A percentile compares a stretch with the other conserved stretches of the same genome.
Evolutionary conservation across 1,139 yeast species (phyloP).

Genomic region (Dujonia santamariae): DNA sequence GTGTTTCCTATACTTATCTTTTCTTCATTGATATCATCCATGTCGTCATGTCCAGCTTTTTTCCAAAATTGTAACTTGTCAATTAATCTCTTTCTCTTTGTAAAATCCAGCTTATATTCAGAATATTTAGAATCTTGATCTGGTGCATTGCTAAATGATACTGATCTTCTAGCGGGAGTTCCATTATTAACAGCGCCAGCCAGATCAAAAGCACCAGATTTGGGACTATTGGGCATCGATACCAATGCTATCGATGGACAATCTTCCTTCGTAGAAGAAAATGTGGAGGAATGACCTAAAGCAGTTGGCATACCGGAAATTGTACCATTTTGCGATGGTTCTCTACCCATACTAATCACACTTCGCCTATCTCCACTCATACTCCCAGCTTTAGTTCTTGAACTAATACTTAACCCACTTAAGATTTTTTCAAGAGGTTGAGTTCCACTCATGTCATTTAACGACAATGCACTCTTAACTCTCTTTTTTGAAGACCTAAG

Average conservation of each 20-base stretch:
- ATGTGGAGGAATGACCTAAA: not conserved
- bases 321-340: not conserved
- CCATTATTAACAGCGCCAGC: not conserved
- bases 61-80: conserved; percentile 46
- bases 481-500: conserved; percentile 49
- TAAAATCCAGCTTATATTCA: no score
- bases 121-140: not conserved
- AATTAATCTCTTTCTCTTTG: conserved; percentile 23
- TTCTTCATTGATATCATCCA: conserved; percentile 7
- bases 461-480: conserved; percentile 42
- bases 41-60: conserved; percentile 11
- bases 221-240: conserved; percentile 1
- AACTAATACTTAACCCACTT: conserved; percentile 32
- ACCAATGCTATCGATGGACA: not conserved
- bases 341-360: not conserved
- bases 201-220: not conserved
- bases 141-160: conserved; percentile 32
- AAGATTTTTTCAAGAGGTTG: conserved; percentile 43
- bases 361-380: conserved; percentile 2
- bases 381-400: conserved; percentile 1
- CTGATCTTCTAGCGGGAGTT: conserved; percentile 25
- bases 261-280: not conserved
- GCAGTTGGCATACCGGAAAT: not conserved
- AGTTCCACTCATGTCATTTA: conserved; percentile 26
- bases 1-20: conserved; percentile 6